phyloP scores from a whole-genome alignment of 129 eudicot genomes.

The Logfia minima region DNA sequence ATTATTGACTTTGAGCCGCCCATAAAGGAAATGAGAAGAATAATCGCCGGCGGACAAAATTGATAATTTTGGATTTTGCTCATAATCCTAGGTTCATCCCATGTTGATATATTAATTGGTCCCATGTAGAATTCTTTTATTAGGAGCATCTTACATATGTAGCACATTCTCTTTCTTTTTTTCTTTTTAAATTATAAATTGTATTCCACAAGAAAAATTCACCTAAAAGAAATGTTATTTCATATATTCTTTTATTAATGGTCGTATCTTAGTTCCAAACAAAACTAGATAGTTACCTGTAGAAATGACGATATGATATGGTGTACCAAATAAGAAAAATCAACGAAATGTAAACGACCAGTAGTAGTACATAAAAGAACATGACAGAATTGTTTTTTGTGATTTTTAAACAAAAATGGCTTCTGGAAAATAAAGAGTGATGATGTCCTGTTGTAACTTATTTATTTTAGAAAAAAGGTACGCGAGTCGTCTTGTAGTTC shows the following conservation, averaged over 20 bases:
- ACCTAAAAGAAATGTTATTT: too few relatives aligned
- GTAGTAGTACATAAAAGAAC: too few relatives aligned
- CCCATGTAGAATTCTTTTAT: slow-evolving; percentile 32
- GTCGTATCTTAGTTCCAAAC: not conserved
- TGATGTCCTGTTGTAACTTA: too few relatives aligned
- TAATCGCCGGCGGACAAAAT: slow-evolving; percentile 16
- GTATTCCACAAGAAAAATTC: not conserved
- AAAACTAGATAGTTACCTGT: too few relatives aligned
- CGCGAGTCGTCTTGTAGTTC: too few relatives aligned
- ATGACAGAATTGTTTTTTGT: too few relatives aligned
- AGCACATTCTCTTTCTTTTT: slow-evolving; percentile 19
- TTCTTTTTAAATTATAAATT: not conserved
- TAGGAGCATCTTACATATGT: slow-evolving; percentile 12
- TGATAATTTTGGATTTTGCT: slow-evolving; percentile 12
- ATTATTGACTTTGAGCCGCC: slow-evolving; percentile 23
- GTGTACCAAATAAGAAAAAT: too few relatives aligned
- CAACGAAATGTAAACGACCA: too few relatives aligned
- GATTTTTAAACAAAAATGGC: too few relatives aligned
- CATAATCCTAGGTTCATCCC: slow-evolving; percentile 28
- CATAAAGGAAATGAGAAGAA: slow-evolving; percentile 11
- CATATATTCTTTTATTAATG: not conserved
- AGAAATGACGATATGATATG: too few relatives aligned
- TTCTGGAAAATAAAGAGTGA: too few relatives aligned
- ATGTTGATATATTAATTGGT: slow-evolving; percentile 28
- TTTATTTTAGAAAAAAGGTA: too few relatives aligned